Conservation (phyloP, 257 asterid genomes). For the Plantago major region DNA sequence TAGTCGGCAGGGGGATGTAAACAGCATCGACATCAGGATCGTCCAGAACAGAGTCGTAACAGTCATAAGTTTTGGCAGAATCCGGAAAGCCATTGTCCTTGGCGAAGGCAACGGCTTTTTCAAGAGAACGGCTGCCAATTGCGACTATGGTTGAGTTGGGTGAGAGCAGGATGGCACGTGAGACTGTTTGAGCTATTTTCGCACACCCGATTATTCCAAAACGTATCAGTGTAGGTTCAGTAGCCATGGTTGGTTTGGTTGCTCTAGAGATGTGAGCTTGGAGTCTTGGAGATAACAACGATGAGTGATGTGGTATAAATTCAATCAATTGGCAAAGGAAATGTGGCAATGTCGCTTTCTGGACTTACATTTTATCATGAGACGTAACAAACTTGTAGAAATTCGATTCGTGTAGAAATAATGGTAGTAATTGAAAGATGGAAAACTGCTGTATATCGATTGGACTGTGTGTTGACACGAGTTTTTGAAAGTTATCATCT, state of each 20-base stretch:
- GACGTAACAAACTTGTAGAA: too few relatives aligned
- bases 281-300: neutral
- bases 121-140: conserved; percentile 62
- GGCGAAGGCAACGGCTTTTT: conserved; percentile 55
- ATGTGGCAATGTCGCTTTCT: too few relatives aligned
- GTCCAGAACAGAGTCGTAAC: conserved; percentile 58
- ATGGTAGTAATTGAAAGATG: too few relatives aligned
- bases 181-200: conserved; percentile 49
- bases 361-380: too few relatives aligned
- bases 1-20: conserved; percentile 64
- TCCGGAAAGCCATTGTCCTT: conserved; percentile 46
- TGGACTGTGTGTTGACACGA: too few relatives aligned
- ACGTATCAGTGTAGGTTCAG: neutral
- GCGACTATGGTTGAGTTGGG: conserved; percentile 52
- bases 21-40: conserved; percentile 73
- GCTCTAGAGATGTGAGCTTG: conserved; percentile 7
- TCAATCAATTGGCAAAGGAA: too few relatives aligned
- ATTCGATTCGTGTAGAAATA: too few relatives aligned
- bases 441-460: too few relatives aligned
- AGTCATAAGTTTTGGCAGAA: conserved; percentile 48
- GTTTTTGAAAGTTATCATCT: too few relatives aligned
- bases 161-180: conserved; percentile 48
- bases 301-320: too few relatives aligned
- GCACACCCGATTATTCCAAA: conserved; percentile 81
- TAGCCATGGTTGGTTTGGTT: conserved; percentile 28